Evolutionary conservation across 257 asterid species (phyloP).

Genomic region (Handroanthus guayacan): DNA sequence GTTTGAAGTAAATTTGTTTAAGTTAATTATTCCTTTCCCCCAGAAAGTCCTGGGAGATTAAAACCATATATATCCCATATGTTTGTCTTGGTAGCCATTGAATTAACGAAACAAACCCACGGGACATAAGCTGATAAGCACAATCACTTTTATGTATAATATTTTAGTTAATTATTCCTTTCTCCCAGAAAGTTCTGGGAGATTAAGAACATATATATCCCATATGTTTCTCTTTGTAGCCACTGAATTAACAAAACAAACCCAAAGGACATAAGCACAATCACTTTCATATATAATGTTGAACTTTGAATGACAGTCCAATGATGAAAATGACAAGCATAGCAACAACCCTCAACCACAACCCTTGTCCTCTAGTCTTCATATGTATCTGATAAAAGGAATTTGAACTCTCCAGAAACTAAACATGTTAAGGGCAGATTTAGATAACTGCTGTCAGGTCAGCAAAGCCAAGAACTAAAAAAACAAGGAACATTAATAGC

Average conservation of each 20-base stretch:
- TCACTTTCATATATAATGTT: not conserved
- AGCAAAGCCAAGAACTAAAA: constrained; percentile 7
- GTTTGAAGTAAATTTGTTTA: not conserved
- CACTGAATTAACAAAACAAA: too few relatives aligned
- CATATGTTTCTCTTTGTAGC: too few relatives aligned
- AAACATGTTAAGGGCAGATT: not conserved
- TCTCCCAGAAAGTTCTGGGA: too few relatives aligned
- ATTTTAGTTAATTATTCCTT: too few relatives aligned
- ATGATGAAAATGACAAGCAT: not conserved
- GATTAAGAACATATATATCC: too few relatives aligned
- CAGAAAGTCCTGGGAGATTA: not conserved
- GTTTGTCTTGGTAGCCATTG: not conserved
- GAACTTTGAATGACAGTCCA: not conserved
- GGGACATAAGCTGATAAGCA: too few relatives aligned
- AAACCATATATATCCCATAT: not conserved
- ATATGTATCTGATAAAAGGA: not conserved
- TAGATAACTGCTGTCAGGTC: not conserved
- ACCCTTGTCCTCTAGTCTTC: not conserved
- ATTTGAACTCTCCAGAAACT: not conserved
- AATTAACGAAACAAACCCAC: too few relatives aligned
- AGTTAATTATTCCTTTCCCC: not conserved
- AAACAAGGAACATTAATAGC: not conserved
- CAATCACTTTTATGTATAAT: too few relatives aligned
- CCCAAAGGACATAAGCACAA: not conserved
- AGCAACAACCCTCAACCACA: not conserved